Evolutionary conservation across 2,329 filamentous ascomycete species (phyloP).

Genomic region (Fusarium aywerte): DNA sequence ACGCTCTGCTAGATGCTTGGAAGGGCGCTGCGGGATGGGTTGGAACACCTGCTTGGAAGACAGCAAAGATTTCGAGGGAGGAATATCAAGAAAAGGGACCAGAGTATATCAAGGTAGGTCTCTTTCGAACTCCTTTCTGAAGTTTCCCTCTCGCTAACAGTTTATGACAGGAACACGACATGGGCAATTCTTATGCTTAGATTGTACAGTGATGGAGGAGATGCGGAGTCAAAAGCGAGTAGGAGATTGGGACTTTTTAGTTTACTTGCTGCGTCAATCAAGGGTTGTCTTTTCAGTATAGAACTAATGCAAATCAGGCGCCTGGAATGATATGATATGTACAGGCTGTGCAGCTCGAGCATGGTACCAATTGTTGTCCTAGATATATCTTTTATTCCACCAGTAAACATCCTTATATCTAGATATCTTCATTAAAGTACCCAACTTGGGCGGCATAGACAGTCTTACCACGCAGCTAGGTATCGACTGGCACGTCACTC

Average conservation of each 20-base stretch:
- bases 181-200: slow-evolving; percentile 70
- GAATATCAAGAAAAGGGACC: slow-evolving; percentile 93
- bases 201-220: slow-evolving; percentile 24
- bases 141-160: slow-evolving; percentile 20
- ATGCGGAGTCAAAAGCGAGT: slow-evolving; percentile 41
- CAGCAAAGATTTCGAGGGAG: slow-evolving; percentile 76
- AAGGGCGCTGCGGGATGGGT: slow-evolving; percentile 91
- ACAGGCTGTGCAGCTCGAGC: too few species aligned
- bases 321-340: not conserved
- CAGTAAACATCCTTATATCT: not conserved
- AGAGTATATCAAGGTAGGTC: slow-evolving; percentile 87
- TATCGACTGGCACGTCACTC: slow-evolving; percentile 59
- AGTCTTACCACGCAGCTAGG: slow-evolving; percentile 55
- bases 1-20: slow-evolving; percentile 91
- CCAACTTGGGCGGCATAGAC: slow-evolving; percentile 59
- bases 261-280: slow-evolving; percentile 33
- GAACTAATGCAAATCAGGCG: not conserved
- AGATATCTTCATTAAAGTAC: slow-evolving; percentile 10
- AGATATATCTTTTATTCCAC: not conserved
- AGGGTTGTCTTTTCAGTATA: slow-evolving; percentile 12
- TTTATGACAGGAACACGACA: slow-evolving; percentile 67
- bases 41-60: slow-evolving; percentile 66
- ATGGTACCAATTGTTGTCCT: not conserved
- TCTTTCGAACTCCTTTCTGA: not conserved
- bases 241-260: slow-evolving; percentile 29